phyloP scores from a whole-genome alignment of 2,329 filamentous ascomycete genomes.

The Emmonsiellopsis sp. region DNA sequence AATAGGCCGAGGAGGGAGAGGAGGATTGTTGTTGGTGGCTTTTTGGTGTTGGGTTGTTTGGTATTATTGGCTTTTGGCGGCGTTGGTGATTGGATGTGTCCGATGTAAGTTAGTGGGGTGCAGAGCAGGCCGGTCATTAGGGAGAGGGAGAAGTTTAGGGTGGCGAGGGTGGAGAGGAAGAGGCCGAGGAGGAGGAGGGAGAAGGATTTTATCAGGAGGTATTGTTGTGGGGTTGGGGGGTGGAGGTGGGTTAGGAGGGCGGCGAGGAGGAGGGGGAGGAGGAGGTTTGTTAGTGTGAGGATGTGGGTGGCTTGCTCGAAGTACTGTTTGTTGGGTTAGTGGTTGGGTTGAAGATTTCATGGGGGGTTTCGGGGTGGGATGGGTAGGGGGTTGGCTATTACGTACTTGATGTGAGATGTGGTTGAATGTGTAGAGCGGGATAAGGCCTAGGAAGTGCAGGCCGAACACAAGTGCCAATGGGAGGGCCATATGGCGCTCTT shows the following conservation, averaged over 20 bases:
- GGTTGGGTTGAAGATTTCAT: neutral
- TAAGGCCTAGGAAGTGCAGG: constrained; percentile 64
- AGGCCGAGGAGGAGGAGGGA: constrained; percentile 87
- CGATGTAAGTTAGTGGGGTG: constrained; percentile 64
- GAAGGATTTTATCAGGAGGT: constrained; percentile 75
- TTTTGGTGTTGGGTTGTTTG: neutral
- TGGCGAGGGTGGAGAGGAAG: constrained; percentile 84
- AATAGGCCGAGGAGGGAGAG: constrained; percentile 22
- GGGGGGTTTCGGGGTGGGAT: neutral
- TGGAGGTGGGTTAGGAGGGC: constrained; percentile 41
- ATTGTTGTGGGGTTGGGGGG: constrained; percentile 56
- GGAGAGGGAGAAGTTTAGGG: constrained; percentile 87
- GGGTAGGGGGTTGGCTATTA: neutral
- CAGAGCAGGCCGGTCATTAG: constrained; percentile 75
- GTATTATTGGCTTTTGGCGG: neutral
- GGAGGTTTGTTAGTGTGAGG: constrained; percentile 47
- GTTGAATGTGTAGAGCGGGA: constrained; percentile 85
- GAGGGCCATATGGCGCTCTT: constrained; percentile 33
- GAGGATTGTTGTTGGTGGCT: constrained; percentile 8
- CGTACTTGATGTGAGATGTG: constrained; percentile 57
- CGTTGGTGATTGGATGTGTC: constrained; percentile 15
- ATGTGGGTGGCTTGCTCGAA: constrained; percentile 50
- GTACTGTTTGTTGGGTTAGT: constrained; percentile 36
- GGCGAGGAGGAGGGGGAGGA: constrained; percentile 50
- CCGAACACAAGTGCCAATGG: constrained; percentile 61